Conservation (phyloP, 2,329 filamentous ascomycete species). For the Neofusicoccum umdonicola region DNA sequence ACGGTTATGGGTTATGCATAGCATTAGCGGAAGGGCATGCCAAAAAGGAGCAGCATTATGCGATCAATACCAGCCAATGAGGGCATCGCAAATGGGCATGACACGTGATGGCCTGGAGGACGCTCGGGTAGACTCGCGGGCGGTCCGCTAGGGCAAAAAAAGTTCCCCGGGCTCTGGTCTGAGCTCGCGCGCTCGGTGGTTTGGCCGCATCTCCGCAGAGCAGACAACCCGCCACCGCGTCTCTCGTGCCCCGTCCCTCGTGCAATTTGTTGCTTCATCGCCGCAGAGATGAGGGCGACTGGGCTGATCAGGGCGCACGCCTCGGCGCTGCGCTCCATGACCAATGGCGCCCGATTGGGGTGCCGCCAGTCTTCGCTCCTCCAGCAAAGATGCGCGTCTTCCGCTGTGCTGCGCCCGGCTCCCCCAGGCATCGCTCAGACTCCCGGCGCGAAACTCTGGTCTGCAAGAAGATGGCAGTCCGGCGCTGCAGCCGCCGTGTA, state of each 20-base stretch:
- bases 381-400: constrained; percentile 15
- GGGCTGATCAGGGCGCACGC: constrained; percentile 14
- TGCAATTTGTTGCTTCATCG: background rate
- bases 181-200: constrained; percentile 14
- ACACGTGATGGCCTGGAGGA: background rate
- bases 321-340: constrained; percentile 7
- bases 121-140: background rate
- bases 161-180: constrained; percentile 10
- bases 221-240: background rate
- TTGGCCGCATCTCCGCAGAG: constrained; percentile 13
- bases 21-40: background rate
- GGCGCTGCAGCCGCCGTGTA: constrained; percentile 36
- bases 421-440: background rate
- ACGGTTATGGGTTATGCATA: background rate
- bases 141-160: constrained; percentile 5
- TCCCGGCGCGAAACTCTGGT: constrained; percentile 2
- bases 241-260: background rate
- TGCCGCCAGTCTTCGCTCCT: constrained; percentile 11
- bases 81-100: background rate
- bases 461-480: constrained; percentile 33
- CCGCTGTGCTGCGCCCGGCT: constrained; percentile 9
- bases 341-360: constrained; percentile 7
- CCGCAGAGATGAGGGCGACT: constrained; percentile 16
- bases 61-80: background rate
- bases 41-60: background rate